Evolutionary conservation across 1,139 yeast species (phyloP).

Genomic region (Geotrichum bryndzae): DNA sequence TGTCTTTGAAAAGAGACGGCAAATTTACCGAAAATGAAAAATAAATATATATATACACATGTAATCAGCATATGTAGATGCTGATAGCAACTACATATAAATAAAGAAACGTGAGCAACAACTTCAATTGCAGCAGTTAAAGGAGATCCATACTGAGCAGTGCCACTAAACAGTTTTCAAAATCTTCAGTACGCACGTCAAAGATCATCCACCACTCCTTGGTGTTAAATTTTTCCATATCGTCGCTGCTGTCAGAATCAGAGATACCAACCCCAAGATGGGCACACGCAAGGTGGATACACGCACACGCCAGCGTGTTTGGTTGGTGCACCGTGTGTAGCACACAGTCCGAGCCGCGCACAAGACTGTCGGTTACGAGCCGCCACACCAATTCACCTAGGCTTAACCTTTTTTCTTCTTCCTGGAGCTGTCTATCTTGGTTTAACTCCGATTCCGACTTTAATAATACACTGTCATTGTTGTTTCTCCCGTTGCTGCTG

Average conservation of each 20-base stretch:
- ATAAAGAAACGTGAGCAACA: too few species aligned
- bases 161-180: slow-evolving; percentile 24
- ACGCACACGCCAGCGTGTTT: slow-evolving; percentile 27
- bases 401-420: background rate
- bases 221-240: background rate
- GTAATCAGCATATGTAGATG: too few species aligned
- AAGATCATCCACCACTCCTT: slow-evolving; percentile 30
- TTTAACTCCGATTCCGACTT: background rate
- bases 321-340: slow-evolving; percentile 25
- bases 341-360: background rate
- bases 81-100: too few species aligned
- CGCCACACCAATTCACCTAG: slow-evolving; percentile 24
- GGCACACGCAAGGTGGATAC: slow-evolving; percentile 25
- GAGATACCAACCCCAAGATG: slow-evolving; percentile 15
- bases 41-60: too few species aligned
- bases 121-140: background rate
- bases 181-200: slow-evolving; percentile 28
- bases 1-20: too few species aligned
- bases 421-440: background rate
- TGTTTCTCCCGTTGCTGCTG: slow-evolving; percentile 4
- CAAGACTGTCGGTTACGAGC: slow-evolving; percentile 24
- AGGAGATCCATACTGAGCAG: slow-evolving; percentile 6
- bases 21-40: too few species aligned
- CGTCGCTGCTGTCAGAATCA: background rate
- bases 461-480: background rate